A percentile compares a stretch with the other conserved stretches of the same genome.
Conservation (phyloP, 1,139 yeast species). For the Pichia sp. region DNA sequence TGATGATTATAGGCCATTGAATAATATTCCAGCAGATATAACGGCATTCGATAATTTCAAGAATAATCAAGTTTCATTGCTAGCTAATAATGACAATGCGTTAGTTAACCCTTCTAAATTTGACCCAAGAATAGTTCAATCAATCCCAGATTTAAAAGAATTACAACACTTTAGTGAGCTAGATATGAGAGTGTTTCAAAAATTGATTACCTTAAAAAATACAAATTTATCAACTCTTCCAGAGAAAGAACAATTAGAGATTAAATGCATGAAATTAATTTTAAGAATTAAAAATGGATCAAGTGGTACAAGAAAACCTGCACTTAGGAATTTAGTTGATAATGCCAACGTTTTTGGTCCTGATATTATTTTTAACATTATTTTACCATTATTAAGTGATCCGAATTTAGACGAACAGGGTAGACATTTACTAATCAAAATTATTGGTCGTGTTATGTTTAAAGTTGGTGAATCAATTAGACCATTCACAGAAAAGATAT, state of each 20-base stretch:
- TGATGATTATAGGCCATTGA: constrained; percentile 36
- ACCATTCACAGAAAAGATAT: constrained; percentile 69
- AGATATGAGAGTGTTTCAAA: constrained; percentile 69
- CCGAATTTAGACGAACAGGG: constrained; percentile 75
- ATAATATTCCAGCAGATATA: constrained; percentile 32
- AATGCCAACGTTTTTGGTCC: constrained; percentile 67
- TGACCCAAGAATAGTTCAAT: constrained; percentile 40
- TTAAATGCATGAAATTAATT: constrained; percentile 57
- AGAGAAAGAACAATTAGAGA: constrained; percentile 51
- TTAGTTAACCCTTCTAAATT: constrained; percentile 19
- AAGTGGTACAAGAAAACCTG: constrained; percentile 59
- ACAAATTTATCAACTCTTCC: constrained; percentile 34
- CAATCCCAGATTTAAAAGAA: constrained; percentile 59
- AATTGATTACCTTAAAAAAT: constrained; percentile 40
- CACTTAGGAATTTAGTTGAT: constrained; percentile 63
- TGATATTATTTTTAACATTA: constrained; percentile 55
- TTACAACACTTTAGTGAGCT: constrained; percentile 63
- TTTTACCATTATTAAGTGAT: constrained; percentile 71
- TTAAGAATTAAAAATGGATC: constrained; percentile 75
- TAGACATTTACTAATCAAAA: constrained; percentile 73
- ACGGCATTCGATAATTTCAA: constrained; percentile 26
- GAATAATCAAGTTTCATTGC: constrained; percentile 27
- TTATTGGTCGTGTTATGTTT: constrained; percentile 62
- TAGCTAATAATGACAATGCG: constrained; percentile 32
- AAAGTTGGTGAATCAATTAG: constrained; percentile 58